Evolutionary conservation across 2,329 filamentous ascomycete genomes (phyloP).

Genomic region (Claviceps sp.): DNA sequence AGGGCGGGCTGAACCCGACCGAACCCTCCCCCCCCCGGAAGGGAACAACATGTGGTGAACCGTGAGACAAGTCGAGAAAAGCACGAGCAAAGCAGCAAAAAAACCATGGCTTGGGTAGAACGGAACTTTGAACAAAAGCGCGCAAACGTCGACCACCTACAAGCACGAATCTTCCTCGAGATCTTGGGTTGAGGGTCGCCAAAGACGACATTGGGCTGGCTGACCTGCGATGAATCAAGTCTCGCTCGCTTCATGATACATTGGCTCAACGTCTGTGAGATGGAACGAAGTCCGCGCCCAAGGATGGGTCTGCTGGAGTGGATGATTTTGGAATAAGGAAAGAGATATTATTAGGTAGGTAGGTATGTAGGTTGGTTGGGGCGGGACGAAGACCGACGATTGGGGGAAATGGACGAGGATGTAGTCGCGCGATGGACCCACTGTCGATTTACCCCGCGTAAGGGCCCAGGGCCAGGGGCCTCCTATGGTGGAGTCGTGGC

Average conservation of each 20-base stretch:
- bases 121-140: background rate
- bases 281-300: slow-evolving; percentile 5
- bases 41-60: too few relatives aligned
- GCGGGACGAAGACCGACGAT: slow-evolving; percentile 7
- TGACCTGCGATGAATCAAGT: slow-evolving; percentile 9
- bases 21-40: background rate
- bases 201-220: slow-evolving; percentile 4
- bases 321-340: background rate
- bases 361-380: too few relatives aligned
- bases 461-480: too few relatives aligned
- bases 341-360: background rate
- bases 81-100: background rate
- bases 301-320: slow-evolving; percentile 20
- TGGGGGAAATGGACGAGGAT: background rate
- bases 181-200: slow-evolving; percentile 15
- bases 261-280: background rate
- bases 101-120: background rate
- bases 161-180: slow-evolving; percentile 19
- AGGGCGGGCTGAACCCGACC: background rate
- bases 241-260: slow-evolving; percentile 13
- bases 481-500: background rate
- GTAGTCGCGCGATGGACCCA: background rate
- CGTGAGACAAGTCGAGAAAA: background rate
- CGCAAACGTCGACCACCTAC: slow-evolving; percentile 12
- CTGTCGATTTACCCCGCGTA: background rate